Conservation (phyloP, 345 rosid genomes). For the thale cress (Arabidopsis thaliana) region DNA sequence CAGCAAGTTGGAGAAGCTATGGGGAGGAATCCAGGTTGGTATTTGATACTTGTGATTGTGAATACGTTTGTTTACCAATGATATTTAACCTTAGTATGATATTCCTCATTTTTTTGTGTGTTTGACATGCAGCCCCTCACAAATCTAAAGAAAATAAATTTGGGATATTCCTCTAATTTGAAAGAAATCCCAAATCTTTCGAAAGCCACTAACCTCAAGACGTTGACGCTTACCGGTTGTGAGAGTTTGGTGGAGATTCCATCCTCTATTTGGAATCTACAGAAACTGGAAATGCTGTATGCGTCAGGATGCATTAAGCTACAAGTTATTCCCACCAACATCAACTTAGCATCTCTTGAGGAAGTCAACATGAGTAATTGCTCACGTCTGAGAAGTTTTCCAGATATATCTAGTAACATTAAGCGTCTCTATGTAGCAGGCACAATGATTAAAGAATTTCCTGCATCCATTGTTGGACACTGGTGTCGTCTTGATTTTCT, state of each 20-base stretch:
- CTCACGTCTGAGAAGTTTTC: conserved; percentile 25
- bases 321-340: conserved; percentile 16
- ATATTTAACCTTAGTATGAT: background rate
- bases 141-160: conserved; percentile 34
- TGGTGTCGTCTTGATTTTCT: too few relatives aligned
- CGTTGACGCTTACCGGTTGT: conserved; percentile 12
- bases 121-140: conserved; percentile 30
- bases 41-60: background rate
- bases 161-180: background rate
- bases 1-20: conserved; percentile 35
- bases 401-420: conserved; percentile 32
- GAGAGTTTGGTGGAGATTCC: conserved; percentile 34
- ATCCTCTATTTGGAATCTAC: conserved; percentile 12
- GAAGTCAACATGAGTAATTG: conserved; percentile 10
- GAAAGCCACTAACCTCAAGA: conserved; percentile 29
- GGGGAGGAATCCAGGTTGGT: conserved; percentile 45
- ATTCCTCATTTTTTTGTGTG: background rate
- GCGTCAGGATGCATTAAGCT: conserved; percentile 4
- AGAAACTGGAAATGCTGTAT: conserved; percentile 22
- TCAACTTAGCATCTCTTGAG: conserved; percentile 22
- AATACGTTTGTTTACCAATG: background rate
- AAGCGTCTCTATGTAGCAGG: background rate
- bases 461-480: conserved; percentile 4
- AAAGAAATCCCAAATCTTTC: conserved; percentile 41
- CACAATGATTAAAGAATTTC: conserved; percentile 2